Conservation (phyloP, 1,284 basidiomycete species). For the Fistulinella cinereoalba region DNA sequence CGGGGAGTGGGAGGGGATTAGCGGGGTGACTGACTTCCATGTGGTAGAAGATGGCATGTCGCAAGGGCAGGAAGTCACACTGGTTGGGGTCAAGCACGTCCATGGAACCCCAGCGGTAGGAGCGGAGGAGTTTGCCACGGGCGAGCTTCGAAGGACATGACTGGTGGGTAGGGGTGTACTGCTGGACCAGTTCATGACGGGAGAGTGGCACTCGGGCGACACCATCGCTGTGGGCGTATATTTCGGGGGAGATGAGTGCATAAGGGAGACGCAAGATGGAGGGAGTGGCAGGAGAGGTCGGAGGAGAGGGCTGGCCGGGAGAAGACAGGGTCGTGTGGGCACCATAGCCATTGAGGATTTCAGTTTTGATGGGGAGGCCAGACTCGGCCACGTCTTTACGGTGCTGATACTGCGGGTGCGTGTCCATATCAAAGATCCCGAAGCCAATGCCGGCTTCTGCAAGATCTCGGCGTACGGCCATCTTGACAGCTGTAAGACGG, state of each 20-base stretch:
- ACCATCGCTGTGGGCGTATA: constrained; percentile 78
- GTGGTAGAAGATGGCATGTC: constrained; percentile 74
- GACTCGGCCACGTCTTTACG: constrained; percentile 39
- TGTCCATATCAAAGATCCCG: constrained; percentile 76
- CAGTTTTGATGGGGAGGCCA: constrained; percentile 39
- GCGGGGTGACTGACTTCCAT: constrained; percentile 60
- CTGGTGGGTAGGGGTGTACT: constrained; percentile 59
- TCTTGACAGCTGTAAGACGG: constrained; percentile 70
- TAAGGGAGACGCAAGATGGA: constrained; percentile 66
- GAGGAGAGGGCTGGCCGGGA: constrained; percentile 51
- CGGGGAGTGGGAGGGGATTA: constrained; percentile 18
- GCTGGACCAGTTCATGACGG: constrained; percentile 64
- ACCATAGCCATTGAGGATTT: constrained; percentile 49
- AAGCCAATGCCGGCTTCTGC: constrained; percentile 80
- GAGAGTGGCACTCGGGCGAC: constrained; percentile 52
- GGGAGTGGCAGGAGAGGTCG: constrained; percentile 56
- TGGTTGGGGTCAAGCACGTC: constrained; percentile 75
- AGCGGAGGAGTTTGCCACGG: constrained; percentile 62
- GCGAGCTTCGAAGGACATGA: constrained; percentile 45
- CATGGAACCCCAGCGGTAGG: constrained; percentile 75
- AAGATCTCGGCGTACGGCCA: constrained; percentile 72
- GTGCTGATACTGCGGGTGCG: constrained; percentile 48
- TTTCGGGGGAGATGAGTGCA: constrained; percentile 76
- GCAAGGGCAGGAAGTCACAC: constrained; percentile 72
- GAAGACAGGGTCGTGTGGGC: constrained; percentile 48